Conservation (phyloP, 225 moss, liverwort and hornwort genomes). For the Antitrichia curtipendula region DNA sequence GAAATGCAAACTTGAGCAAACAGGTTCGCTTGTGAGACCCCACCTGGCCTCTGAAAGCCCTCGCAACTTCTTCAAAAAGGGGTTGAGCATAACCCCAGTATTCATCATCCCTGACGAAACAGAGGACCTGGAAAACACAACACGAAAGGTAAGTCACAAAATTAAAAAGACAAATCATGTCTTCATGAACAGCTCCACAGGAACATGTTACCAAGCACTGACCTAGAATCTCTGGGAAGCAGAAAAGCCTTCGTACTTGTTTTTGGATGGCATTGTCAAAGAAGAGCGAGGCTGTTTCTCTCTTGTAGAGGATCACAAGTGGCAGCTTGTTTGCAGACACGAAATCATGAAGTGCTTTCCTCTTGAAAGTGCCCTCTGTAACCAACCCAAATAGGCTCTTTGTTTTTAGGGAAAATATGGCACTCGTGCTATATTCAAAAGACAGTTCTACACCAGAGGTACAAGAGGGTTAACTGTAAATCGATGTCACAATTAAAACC, state of each 20-base stretch:
- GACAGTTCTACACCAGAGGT: background rate
- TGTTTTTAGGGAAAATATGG: background rate
- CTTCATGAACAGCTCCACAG: background rate
- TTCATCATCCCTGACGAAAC: conserved; percentile 24
- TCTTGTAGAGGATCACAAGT: conserved; percentile 24
- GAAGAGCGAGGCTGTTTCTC: conserved; percentile 8
- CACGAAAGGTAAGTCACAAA: background rate
- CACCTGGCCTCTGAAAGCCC: conserved; percentile 30
- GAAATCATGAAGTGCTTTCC: conserved; percentile 22
- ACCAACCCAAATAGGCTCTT: background rate
- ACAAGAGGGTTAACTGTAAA: background rate
- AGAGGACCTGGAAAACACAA: conserved; percentile 15
- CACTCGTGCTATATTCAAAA: background rate
- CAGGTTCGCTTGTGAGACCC: background rate
- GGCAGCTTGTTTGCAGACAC: conserved; percentile 31
- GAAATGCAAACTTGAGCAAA: background rate
- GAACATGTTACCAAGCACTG: background rate
- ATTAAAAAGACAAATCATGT: background rate
- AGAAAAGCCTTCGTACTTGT: conserved; percentile 9
- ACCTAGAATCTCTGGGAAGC: background rate
- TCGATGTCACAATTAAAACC: background rate
- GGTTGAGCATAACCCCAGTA: conserved; percentile 9
- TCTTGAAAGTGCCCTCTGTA: conserved; percentile 33
- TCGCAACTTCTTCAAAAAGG: conserved; percentile 19
- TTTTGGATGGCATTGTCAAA: conserved; percentile 17